Evolutionary conservation across 2,329 filamentous ascomycete species (phyloP).

Genomic region (Fusarium pininemorale): DNA sequence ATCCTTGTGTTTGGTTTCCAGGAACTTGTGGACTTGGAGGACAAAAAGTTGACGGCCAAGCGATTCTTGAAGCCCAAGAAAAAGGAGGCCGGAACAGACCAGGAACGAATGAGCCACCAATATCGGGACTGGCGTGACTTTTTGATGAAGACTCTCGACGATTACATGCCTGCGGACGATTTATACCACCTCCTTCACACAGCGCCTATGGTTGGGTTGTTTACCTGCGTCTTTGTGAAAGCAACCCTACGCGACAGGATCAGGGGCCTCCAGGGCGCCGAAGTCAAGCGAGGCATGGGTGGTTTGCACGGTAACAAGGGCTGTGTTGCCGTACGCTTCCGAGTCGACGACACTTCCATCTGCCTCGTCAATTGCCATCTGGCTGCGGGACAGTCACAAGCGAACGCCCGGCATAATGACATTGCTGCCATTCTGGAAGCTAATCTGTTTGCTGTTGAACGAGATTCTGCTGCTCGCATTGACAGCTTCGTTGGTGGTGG

Average conservation of each 20-base stretch:
- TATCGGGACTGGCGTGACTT: constrained; percentile 98
- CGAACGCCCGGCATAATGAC: constrained; percentile 90
- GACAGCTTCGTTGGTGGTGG: constrained; percentile 91
- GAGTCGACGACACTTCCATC: constrained; percentile 90
- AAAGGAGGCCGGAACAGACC: constrained; percentile 78
- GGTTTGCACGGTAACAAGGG: constrained; percentile 97
- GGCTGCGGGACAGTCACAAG: constrained; percentile 91
- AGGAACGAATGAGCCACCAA: constrained; percentile 95
- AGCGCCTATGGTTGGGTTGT: constrained; percentile 87
- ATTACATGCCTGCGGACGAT: constrained; percentile 79
- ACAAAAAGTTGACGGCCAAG: constrained; percentile 98
- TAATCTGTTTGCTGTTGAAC: constrained; percentile 75
- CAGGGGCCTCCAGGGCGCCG: constrained; percentile 77
- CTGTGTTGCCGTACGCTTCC: constrained; percentile 89
- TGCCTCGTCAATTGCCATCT: constrained; percentile 99
- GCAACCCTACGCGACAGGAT: constrained; percentile 79
- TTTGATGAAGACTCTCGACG: constrained; percentile 81
- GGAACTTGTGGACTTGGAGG: constrained; percentile 96
- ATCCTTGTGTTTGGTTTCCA: constrained; percentile 97
- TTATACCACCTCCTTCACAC: constrained; percentile 89
- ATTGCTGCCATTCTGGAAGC: constrained; percentile 89
- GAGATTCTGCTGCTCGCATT: constrained; percentile 71
- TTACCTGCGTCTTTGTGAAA: constrained; percentile 95
- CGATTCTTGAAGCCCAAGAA: constrained; percentile 93
- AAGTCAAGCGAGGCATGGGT: constrained; percentile 96